Conservation (phyloP, 176 grass and related monocot species). For the Stipa capillata region DNA sequence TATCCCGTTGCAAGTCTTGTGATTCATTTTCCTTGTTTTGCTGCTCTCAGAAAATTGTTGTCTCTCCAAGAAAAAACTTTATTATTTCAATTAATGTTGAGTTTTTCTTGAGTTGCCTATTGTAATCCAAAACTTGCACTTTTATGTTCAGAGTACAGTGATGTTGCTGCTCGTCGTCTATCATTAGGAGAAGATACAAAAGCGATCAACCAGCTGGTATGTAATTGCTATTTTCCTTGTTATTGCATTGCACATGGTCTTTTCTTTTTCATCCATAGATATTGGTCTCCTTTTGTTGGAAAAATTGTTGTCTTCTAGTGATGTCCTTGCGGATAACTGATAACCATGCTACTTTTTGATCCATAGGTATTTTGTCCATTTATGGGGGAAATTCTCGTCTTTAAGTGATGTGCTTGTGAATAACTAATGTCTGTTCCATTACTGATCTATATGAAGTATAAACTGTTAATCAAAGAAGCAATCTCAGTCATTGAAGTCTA, state of each 20-base stretch:
- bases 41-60: background rate
- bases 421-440: background rate
- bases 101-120: background rate
- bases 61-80: background rate
- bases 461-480: background rate
- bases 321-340: background rate
- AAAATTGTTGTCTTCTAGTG: background rate
- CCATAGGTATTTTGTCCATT: too few species aligned
- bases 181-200: conserved; percentile 96
- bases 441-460: conserved; percentile 2
- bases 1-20: background rate
- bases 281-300: background rate
- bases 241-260: background rate
- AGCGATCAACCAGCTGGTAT: conserved; percentile 98
- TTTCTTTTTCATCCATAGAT: background rate
- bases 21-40: background rate
- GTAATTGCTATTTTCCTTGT: conserved; percentile 15
- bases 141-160: conserved; percentile 69
- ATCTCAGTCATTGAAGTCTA: background rate
- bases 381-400: too few species aligned
- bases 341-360: background rate
- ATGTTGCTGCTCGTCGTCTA: conserved; percentile 91
- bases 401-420: background rate
- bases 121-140: conserved; percentile 10
- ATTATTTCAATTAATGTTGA: background rate